phyloP scores from a whole-genome alignment of 805 yeast species.

The Kluyveromyces siamensis region DNA sequence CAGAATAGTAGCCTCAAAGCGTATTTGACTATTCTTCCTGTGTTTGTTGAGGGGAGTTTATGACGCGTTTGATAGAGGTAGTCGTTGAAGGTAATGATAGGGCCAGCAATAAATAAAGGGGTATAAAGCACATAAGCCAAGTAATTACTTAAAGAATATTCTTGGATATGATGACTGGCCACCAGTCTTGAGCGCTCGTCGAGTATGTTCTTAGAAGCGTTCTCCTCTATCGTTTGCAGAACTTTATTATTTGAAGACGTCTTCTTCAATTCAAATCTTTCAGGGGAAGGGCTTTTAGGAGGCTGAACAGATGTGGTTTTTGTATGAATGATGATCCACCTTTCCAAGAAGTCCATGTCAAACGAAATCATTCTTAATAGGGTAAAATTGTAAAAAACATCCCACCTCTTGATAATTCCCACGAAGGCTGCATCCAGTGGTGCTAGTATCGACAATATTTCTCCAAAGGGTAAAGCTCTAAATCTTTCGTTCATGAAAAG shows the following conservation, averaged over 20 bases:
- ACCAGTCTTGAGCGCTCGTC: constrained; percentile 59
- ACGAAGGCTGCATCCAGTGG: constrained; percentile 51
- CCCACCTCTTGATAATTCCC: constrained; percentile 89
- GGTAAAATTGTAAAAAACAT: constrained; percentile 88
- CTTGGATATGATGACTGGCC: constrained; percentile 50
- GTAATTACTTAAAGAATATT: constrained; percentile 58
- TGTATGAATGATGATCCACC: constrained; percentile 15
- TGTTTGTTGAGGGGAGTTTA: constrained; percentile 50
- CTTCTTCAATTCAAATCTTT: constrained; percentile 14
- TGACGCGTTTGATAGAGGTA: constrained; percentile 63
- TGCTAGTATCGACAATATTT: constrained; percentile 32
- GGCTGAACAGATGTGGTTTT: constrained; percentile 3
- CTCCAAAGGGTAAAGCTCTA: constrained; percentile 44
- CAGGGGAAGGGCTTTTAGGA: constrained; percentile 3
- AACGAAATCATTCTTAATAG: constrained; percentile 76
- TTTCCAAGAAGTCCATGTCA: constrained; percentile 63
- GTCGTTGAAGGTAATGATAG: constrained; percentile 87
- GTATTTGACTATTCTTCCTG: constrained; percentile 47
- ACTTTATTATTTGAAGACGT: constrained; percentile 8
- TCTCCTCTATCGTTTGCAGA: constrained; percentile 12
- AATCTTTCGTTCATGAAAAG: constrained; percentile 69
- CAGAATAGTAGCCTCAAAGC: constrained; percentile 64
- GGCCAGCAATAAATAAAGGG: constrained; percentile 93
- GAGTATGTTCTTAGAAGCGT: constrained; percentile 16
- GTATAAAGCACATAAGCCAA: constrained; percentile 73